Evolutionary conservation across 225 moss, liverwort and hornwort genomes (phyloP).

Genomic region (Lunularia cruciata): DNA sequence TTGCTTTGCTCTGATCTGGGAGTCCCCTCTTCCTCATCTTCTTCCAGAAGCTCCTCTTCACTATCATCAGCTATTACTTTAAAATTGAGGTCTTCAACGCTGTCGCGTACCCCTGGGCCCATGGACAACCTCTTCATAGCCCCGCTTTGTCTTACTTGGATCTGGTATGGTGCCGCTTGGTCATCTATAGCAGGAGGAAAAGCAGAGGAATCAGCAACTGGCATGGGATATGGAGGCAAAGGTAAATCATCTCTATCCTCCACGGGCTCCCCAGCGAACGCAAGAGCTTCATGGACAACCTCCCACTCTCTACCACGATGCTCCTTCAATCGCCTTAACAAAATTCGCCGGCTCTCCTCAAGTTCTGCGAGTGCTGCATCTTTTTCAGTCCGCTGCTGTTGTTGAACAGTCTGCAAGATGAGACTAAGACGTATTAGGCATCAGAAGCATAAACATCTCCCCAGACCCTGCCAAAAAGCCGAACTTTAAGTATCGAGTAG

Average conservation of each 20-base stretch:
- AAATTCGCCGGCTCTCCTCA: slow-evolving; percentile 77
- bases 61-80: slow-evolving; percentile 32
- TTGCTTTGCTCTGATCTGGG: slow-evolving; percentile 41
- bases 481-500: too few relatives aligned
- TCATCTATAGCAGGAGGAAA: slow-evolving; percentile 43
- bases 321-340: slow-evolving; percentile 75
- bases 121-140: slow-evolving; percentile 58
- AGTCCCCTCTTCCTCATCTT: slow-evolving; percentile 49
- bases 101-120: slow-evolving; percentile 41
- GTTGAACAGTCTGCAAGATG: slow-evolving; percentile 66
- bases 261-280: slow-evolving; percentile 94
- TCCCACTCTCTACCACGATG: slow-evolving; percentile 92
- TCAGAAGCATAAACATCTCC: too few relatives aligned
- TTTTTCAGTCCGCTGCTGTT: slow-evolving; percentile 85
- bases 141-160: slow-evolving; percentile 49
- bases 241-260: slow-evolving; percentile 81
- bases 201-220: slow-evolving; percentile 51
- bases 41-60: slow-evolving; percentile 47
- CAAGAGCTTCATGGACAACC: slow-evolving; percentile 86
- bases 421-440: too few relatives aligned
- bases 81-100: slow-evolving; percentile 25
- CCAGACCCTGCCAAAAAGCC: too few relatives aligned
- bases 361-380: slow-evolving; percentile 80
- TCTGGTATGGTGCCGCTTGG: slow-evolving; percentile 45
- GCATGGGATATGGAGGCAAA: slow-evolving; percentile 81